Evolutionary conservation across 2,329 filamentous ascomycete species (phyloP), one percentile per base, ranked within the genome.

Genomic region (Mollisia scopiformis): DNA sequence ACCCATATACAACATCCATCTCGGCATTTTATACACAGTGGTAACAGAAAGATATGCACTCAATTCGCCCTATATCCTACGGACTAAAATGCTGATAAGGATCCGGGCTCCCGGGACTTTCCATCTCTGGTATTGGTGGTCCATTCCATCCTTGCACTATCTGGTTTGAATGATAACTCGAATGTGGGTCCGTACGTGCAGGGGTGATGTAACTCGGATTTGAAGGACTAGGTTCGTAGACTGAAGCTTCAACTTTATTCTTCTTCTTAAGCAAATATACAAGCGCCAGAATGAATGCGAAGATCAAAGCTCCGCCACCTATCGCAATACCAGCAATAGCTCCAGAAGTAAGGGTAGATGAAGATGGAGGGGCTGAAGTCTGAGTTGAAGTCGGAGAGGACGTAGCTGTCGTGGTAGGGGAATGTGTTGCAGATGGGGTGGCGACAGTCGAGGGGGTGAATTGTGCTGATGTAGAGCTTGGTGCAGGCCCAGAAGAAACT

Each of bases 301-400:
- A 59, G 8, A 31, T 30, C 16, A 62, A 23, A 2, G 56, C 59
- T 14, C 35, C 55, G 21, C 50, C 55, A 16, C 59, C 56, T 13
- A 62, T 58, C 3, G 55, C 30, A 14, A 52, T 51, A 2, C 59
- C 59, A 23, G 59, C 55, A 23, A 62, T 62, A 3, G n/a, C 55
- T 10, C 61, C 61, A n/a, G 52, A 35, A 13, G n/a, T 14, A 7
- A 43, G 27, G n/a, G n/a, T n/a, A 10, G 55, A 10, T 8, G 55
- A 25, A 43, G 54, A 49, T 25, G 39, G 33, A n/a, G 39, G 30
- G 1, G 7, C 13, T 35, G 41, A 16, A 16, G 25, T 49, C 25
- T 25, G 8, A n/a, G 33, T 30, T 25, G 23, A 19, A 2, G n/a
- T n/a, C n/a, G n/a, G n/a, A n/a, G n/a, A n/a, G n/a, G n/a, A n/a